These are phyloP conservation scores for Aspergillus quadricinctus DNA, from an alignment of 2,329 filamentous ascomycete genomes.

Conservation along the genomic window DNA sequence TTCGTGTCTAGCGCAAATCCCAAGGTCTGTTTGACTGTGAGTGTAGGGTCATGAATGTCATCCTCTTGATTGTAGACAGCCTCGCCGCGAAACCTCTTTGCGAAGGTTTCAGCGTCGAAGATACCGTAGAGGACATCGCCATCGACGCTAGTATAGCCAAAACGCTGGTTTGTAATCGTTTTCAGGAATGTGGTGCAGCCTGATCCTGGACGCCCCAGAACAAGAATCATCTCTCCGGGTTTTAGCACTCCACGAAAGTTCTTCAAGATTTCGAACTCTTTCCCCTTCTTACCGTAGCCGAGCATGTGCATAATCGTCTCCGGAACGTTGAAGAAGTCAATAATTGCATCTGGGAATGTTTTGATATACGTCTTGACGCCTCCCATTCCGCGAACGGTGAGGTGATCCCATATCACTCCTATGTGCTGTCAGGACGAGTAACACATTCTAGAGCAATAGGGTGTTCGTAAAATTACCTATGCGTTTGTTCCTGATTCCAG, in stretches of 20 bases:
- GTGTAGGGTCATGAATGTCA: conserved; percentile 76
- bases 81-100: conserved; percentile 70
- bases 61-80: conserved; percentile 84
- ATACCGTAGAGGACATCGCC: conserved; percentile 76
- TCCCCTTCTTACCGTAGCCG: conserved; percentile 62
- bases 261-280: conserved; percentile 69
- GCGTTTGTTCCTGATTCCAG: conserved; percentile 75
- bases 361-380: conserved; percentile 67
- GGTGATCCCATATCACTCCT: conserved; percentile 70
- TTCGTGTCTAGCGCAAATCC: conserved; percentile 82
- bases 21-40: conserved; percentile 84
- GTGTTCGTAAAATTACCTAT: conserved; percentile 46
- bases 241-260: conserved; percentile 59
- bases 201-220: conserved; percentile 71
- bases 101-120: conserved; percentile 66
- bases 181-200: conserved; percentile 68
- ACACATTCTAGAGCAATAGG: not conserved
- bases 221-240: conserved; percentile 84
- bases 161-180: conserved; percentile 63
- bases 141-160: conserved; percentile 55
- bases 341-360: conserved; percentile 74
- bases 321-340: conserved; percentile 71
- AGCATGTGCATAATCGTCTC: conserved; percentile 61
- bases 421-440: not conserved
- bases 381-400: conserved; percentile 72